Base-by-base conservation (phyloP, 2,329 filamentous ascomycete genomes). In the Scedosporium aurantiacum region DNA sequence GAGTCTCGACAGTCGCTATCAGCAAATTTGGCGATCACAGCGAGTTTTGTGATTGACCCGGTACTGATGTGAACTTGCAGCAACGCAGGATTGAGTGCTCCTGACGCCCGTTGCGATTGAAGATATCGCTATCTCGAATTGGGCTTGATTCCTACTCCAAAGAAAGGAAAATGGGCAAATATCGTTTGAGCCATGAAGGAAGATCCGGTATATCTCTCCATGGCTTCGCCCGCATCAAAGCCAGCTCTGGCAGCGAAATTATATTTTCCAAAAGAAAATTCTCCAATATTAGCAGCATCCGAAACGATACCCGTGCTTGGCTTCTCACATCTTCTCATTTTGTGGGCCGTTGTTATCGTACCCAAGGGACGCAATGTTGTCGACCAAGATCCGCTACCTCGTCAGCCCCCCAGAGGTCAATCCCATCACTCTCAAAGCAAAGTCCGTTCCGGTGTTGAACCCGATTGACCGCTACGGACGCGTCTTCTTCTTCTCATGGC, bases 401-500 rank as follows among this genome's bases (percentile, higher is more conserved):
- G 59, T 61, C 52, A 16, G 18, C 10, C 2, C 50, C 16, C 90
- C 91, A 47, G 83, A 88, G 71, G 76, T 95, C 75, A 95, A 96
- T 72, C 90, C 91, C 8, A 82, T 91, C 75, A 96, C 88, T 76
- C 81, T 82, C 63, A 96, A 96, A 72, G 91, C 91, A 60, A 84
- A 82, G 63, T 89, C 89, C 0, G 83, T 96, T 56, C 91, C 91
- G 0, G 72, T 90, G 23, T 76, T 96, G 64, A 96, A 96, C 71
- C 83, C 87, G 0, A 70, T 92, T 67, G 82, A 95, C 71, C 77
- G 85, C 67, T 91, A 96, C 77, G 91, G 91, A 43, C 82, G 91
- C 5, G 91, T 94, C 0, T 96, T 95, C 74, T 91, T 92, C 78
- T 96, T 96, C 76, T 89, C 88, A 1, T 94, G 89, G 85, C 81